Percentiles rank a stretch among this genome's conserved stretches.
These are phyloP conservation scores for Mycogone perniciosa DNA, from an alignment of 2,329 filamentous ascomycete genomes.

Conservation along the genomic window DNA sequence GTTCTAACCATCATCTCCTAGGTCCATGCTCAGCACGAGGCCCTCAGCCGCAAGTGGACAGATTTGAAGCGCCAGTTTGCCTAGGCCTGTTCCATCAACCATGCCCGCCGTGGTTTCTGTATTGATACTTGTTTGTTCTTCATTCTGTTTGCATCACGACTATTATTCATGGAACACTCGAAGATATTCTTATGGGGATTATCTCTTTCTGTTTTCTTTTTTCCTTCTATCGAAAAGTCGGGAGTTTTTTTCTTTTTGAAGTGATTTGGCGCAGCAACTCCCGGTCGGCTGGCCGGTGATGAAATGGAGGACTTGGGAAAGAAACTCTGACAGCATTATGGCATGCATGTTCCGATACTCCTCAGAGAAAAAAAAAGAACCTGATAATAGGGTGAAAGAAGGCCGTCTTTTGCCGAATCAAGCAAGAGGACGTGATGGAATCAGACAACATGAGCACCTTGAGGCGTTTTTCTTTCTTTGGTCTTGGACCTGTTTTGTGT, in stretches of 20 bases:
- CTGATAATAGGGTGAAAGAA: too few species aligned
- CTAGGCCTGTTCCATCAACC: constrained; percentile 17
- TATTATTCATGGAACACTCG: neutral
- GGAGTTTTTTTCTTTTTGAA: constrained; percentile 1
- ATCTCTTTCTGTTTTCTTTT: neutral
- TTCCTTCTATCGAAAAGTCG: constrained; percentile 6
- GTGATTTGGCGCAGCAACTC: neutral
- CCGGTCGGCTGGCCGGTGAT: constrained; percentile 3
- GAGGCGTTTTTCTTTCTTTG: neutral
- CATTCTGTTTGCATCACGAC: constrained; percentile 7
- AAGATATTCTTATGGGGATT: neutral
- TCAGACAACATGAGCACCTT: neutral
- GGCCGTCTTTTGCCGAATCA: neutral
- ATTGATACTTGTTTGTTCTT: neutral
- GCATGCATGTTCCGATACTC: constrained; percentile 9
- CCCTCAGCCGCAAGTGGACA: constrained; percentile 68
- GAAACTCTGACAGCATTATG: constrained; percentile 8
- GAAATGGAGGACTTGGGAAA: constrained; percentile 9
- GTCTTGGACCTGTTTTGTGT: neutral
- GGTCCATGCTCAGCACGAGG: constrained; percentile 67
- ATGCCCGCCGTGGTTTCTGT: neutral
- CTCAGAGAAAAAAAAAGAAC: constrained; percentile 1
- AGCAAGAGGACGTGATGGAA: neutral
- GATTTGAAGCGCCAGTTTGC: constrained; percentile 60
- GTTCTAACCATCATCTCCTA: constrained; percentile 29